Conservation (phyloP, 495 filamentous ascomycete genomes). For the Penicillium alfredii region DNA sequence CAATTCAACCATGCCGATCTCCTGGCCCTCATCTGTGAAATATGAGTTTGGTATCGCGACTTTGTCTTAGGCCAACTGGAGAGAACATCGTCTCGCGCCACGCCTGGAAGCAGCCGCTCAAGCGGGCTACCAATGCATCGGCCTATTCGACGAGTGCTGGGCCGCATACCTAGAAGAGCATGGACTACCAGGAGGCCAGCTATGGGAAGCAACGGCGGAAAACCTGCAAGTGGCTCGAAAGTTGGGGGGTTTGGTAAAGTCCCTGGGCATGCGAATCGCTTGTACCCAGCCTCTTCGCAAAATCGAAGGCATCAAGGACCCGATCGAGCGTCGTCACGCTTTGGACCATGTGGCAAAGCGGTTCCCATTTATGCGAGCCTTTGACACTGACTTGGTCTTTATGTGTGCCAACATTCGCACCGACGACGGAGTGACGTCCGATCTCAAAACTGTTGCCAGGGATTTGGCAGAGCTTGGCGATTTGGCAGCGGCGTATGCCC, state of each 20-base stretch:
- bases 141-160: constrained; percentile 37
- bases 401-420: constrained; percentile 31
- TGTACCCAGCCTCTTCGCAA: constrained; percentile 30
- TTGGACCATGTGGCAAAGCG: constrained; percentile 27
- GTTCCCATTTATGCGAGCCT: constrained; percentile 35
- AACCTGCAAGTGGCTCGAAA: constrained; percentile 25
- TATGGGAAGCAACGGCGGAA: constrained; percentile 25
- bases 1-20: constrained; percentile 6
- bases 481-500: constrained; percentile 24
- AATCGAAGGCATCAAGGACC: constrained; percentile 28
- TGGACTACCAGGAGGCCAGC: constrained; percentile 14
- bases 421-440: constrained; percentile 24
- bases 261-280: constrained; percentile 26
- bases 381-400: constrained; percentile 31
- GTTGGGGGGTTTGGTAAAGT: constrained; percentile 23
- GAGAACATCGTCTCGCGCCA: constrained; percentile 21
- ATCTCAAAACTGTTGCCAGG: constrained; percentile 23
- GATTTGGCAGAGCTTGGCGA: constrained; percentile 29
- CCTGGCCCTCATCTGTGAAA: constrained; percentile 11
- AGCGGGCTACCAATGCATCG: constrained; percentile 29
- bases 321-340: constrained; percentile 12
- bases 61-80: constrained; percentile 29
- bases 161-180: constrained; percentile 29
- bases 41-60: constrained; percentile 28
- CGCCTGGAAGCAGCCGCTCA: constrained; percentile 26